phyloP scores from a whole-genome alignment of 352 stramenopile genomes.

The Pythium biforme region DNA sequence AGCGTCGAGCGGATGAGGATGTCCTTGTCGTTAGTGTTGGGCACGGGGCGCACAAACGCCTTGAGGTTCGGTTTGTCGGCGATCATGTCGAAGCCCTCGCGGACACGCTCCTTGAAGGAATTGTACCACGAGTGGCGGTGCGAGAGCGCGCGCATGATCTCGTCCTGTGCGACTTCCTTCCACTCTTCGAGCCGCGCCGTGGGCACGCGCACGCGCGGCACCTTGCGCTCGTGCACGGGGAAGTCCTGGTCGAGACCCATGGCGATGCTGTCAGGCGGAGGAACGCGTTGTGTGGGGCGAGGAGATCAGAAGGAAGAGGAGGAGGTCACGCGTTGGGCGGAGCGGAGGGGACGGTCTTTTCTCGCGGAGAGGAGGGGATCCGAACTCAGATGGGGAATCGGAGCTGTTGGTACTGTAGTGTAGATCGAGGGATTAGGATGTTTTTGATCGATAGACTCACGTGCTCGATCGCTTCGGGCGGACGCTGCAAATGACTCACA shows the following conservation, averaged over 20 bases:
- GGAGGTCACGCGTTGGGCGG: neutral
- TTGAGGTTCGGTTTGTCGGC: constrained; percentile 33
- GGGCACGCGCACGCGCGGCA: constrained; percentile 28
- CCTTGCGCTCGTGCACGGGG: constrained; percentile 21
- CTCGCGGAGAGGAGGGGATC: neutral
- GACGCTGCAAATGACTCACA: too few relatives aligned
- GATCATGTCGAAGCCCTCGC: constrained; percentile 32
- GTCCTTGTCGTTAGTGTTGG: constrained; percentile 35
- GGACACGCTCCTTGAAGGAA: constrained; percentile 30
- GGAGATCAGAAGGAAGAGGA: constrained; percentile 1
- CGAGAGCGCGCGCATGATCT: constrained; percentile 32
- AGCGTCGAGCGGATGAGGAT: constrained; percentile 36
- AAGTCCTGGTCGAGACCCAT: constrained; percentile 29
- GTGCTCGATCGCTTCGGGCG: too few relatives aligned
- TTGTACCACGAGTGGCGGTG: constrained; percentile 47
- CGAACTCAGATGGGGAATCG: neutral
- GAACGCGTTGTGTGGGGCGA: neutral
- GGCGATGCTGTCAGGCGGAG: neutral
- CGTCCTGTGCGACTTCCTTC: constrained; percentile 32
- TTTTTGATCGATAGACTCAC: too few relatives aligned
- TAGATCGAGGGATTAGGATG: too few relatives aligned
- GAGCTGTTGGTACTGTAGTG: neutral
- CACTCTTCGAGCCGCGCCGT: constrained; percentile 29
- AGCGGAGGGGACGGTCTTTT: constrained; percentile 1
- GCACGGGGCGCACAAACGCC: constrained; percentile 30